Base-by-base conservation (phyloP, 1,139 yeast species). In the Yamadazyma mexicana region DNA sequence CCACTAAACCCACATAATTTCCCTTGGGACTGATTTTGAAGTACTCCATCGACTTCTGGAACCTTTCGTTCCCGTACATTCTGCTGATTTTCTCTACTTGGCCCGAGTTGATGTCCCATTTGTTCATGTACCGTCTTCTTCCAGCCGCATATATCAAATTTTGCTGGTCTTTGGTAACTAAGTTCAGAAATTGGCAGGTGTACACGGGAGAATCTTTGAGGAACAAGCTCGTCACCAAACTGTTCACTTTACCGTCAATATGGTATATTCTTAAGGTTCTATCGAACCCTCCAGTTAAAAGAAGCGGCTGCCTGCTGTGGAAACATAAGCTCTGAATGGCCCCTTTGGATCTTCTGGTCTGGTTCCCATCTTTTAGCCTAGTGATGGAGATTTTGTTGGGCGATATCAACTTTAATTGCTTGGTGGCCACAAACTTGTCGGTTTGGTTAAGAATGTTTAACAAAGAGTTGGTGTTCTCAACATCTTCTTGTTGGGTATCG, bases 221-320 rank as follows among this genome's bases (percentile, higher is more conserved):
- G 59, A 83, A 87, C 47, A 92, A 68, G 31, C 96, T 83, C 2
- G 96, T 83, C 14, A 91, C 94, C 35, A 89, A 65, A 40, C 80
- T 81, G 58, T 94, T 94, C 43, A 66, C 59, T 56, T 85, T 87
- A n/a, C 98, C 98, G 58, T 92, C 98, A 43, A 91, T 79, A 55
- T 92, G 95, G 59, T 83, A 92, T 20, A 94, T 70, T 53, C 98
- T 73, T 42, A 92, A 61, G 0, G 97, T 86, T 53, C 88, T 77
- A 59, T 94, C 99, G 56, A 84, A 89, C 18, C 99, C 99, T 44
- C 94, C 95, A 0, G 96, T 86, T 44, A 92, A 65, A 35, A 92
- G 64, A 32, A 94, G 66, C 22, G 98, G 96, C 54, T 87, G 94
- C 6, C 77, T 69, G 10, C 87, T 87, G 59, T 94, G 98, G 75